phyloP scores from a whole-genome alignment of 2,329 filamentous ascomycete genomes.

The Raffaelea albimanens region DNA sequence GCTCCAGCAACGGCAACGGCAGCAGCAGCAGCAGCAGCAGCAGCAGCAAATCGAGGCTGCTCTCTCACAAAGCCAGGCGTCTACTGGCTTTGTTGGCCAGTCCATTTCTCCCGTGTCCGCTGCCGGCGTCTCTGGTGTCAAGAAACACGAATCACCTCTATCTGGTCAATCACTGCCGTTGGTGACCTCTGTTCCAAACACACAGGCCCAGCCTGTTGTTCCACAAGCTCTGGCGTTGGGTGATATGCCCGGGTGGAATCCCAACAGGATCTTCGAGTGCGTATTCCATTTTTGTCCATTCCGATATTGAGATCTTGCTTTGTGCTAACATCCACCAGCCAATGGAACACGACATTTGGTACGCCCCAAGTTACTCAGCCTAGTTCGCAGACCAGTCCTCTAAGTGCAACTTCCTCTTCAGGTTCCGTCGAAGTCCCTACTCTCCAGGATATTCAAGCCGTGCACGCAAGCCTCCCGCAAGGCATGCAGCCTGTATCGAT shows the following conservation, averaged over 20 bases:
- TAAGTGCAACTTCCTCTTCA: slow-evolving; percentile 43
- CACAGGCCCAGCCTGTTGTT: slow-evolving; percentile 39
- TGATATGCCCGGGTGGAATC: slow-evolving; percentile 69
- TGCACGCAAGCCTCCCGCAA: slow-evolving; percentile 32
- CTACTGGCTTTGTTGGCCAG: slow-evolving; percentile 27
- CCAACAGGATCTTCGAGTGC: slow-evolving; percentile 82
- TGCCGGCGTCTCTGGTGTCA: slow-evolving; percentile 60
- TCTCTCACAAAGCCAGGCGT: slow-evolving; percentile 39
- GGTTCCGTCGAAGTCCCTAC: slow-evolving; percentile 44
- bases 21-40: slow-evolving; percentile 12
- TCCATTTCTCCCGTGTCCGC: slow-evolving; percentile 77
- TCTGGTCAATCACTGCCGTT: slow-evolving; percentile 62
- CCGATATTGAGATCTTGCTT: background rate
- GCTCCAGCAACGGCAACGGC: slow-evolving; percentile 28
- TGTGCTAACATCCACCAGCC: slow-evolving; percentile 41
- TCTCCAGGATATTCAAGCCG: slow-evolving; percentile 42
- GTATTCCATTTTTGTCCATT: slow-evolving; percentile 24
- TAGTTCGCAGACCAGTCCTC: slow-evolving; percentile 35
- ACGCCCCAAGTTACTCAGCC: slow-evolving; percentile 46
- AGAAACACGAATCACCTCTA: slow-evolving; percentile 58
- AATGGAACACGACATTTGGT: slow-evolving; percentile 94
- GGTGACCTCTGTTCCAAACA: slow-evolving; percentile 51
- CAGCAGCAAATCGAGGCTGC: slow-evolving; percentile 40
- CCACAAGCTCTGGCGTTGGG: slow-evolving; percentile 44
- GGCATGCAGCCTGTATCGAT: slow-evolving; percentile 35